phyloP scores from a whole-genome alignment of 2,329 filamentous ascomycete species.

The Colletotrichum liaoningense region DNA sequence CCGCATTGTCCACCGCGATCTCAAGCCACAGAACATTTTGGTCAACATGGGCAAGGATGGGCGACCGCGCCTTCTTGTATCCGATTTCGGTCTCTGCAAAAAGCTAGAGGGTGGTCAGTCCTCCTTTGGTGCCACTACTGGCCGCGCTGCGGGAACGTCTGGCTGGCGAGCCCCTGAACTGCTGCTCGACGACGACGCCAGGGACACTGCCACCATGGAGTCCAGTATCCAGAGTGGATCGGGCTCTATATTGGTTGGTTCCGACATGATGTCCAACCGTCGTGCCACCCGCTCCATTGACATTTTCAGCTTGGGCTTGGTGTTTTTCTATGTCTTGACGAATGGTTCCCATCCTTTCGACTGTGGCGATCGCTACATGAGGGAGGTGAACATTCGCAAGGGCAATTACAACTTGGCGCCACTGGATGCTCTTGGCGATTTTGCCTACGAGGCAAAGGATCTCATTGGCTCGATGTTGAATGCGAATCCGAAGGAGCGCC shows the following conservation, averaged over 20 bases:
- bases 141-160: constrained; percentile 90
- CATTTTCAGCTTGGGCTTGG: constrained; percentile 94
- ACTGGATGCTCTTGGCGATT: constrained; percentile 82
- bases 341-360: constrained; percentile 94
- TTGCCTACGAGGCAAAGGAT: constrained; percentile 87
- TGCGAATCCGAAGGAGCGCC: constrained; percentile 66
- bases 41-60: constrained; percentile 79
- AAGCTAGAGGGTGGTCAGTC: constrained; percentile 95
- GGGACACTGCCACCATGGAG: constrained; percentile 58
- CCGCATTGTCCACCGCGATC: constrained; percentile 94
- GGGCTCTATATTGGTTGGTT: constrained; percentile 66
- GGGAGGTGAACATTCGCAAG: constrained; percentile 97
- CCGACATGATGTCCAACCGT: constrained; percentile 72
- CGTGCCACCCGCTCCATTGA: constrained; percentile 96
- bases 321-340: constrained; percentile 99
- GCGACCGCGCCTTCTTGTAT: constrained; percentile 88
- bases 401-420: constrained; percentile 79
- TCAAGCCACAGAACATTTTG: constrained; percentile 98
- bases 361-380: constrained; percentile 92
- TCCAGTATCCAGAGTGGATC: constrained; percentile 71
- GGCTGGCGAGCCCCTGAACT: constrained; percentile 98
- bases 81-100: constrained; percentile 97
- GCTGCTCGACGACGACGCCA: constrained; percentile 80
- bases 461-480: constrained; percentile 84
- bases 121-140: constrained; percentile 93